Evolutionary conservation across 106 monocot genomes (phyloP), one percentile per base, ranked within the genome.

Genomic region (Platanthera guangdongensis): DNA sequence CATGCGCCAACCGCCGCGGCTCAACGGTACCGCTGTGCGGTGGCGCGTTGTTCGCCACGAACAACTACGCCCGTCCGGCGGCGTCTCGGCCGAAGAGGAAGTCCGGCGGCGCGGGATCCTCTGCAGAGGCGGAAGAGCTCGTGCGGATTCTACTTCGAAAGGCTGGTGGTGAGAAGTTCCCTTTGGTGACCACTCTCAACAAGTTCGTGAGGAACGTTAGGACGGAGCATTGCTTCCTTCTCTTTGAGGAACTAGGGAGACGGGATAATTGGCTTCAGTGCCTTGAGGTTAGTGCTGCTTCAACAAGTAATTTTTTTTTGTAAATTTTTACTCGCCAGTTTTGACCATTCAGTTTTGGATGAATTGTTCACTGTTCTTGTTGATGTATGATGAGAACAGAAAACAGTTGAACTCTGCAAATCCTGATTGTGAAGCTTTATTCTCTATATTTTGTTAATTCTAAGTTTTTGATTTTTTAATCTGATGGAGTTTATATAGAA

Each of bases 221-320:
- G 51, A 89, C 89, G 39, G 94, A 94, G 74, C 94, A 99, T 68
- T 99, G 97, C 81, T 99, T 99, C 79, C 80, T 91, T 52, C 81
- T 94, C 4, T 99, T 99, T 71, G 94, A 99, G 78, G 91, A 99
- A 75, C 87, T 94, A 12, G 97, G 89, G 39, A 91, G 80, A 75
- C 77, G 79, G 50, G 91, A 94, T 52, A 71, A 75, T 0, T 99
- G 97, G 97, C 87, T 99, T 21, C 97, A 99, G 77, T 99, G 94
- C 79, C 71, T 99, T 4, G 97, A 99, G 93, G 97, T 99, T 32
- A 9, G 83, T 72, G 13, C 46, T 69, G 46, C 57, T 57, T 57
- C 14, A 16, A 4, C n/a, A 57, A 6, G 6, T n/a, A n/a, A 9
- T 9, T 39, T 39, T 39, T 39, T 39, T 39, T 25, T 25, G 25